Evolutionary conservation across 192 early-diverging fungal genomes (phyloP).

Genomic region (Coemansia sp.): DNA sequence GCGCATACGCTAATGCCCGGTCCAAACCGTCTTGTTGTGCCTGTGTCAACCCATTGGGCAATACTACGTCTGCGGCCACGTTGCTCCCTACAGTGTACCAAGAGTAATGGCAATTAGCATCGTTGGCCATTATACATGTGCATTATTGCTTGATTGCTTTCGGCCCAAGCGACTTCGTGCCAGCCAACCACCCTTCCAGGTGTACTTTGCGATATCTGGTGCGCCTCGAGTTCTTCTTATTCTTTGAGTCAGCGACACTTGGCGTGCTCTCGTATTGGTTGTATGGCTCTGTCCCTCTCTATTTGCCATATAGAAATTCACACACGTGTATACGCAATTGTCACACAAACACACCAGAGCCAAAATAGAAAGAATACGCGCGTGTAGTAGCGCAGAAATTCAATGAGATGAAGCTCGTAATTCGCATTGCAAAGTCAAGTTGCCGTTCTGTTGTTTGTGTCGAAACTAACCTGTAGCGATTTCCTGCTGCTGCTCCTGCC

Average conservation of each 20-base stretch:
- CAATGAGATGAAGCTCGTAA: constrained; percentile 1
- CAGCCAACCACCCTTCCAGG: background rate
- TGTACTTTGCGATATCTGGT: background rate
- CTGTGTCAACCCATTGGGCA: constrained; percentile 35
- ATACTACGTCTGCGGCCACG: background rate
- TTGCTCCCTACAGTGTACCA: background rate
- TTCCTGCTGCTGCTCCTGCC: background rate
- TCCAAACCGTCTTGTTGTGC: constrained; percentile 42
- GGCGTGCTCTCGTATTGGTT: background rate
- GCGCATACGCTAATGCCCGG: constrained; percentile 46
- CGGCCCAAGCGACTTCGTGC: background rate
- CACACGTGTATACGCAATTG: background rate
- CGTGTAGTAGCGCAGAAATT: background rate
- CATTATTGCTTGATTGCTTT: background rate
- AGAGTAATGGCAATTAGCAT: background rate
- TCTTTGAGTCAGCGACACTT: background rate
- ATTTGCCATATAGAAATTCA: background rate
- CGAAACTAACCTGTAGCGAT: background rate
- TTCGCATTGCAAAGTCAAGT: background rate
- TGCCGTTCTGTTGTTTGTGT: background rate
- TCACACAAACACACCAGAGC: background rate
- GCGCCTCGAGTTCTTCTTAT: background rate
- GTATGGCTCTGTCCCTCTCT: constrained; percentile 7
- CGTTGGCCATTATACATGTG: background rate
- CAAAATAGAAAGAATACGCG: background rate